Conservation (phyloP, 306 rosid genomes). For the Ormosia semicastrata region DNA sequence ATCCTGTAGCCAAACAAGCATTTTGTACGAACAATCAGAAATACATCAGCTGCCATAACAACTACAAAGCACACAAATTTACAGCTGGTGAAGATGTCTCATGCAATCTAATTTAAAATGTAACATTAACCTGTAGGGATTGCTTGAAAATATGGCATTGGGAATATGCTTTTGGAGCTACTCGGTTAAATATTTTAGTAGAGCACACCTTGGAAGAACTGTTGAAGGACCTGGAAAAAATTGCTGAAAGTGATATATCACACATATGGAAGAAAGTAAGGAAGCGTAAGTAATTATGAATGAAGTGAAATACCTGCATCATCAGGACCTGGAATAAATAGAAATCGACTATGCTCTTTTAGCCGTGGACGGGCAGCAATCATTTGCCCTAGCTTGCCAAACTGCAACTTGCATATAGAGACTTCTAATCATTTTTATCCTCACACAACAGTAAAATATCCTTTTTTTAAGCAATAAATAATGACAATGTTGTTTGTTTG, state of each 20-base stretch:
- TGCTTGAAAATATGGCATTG: conserved; percentile 84
- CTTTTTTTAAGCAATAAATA: not conserved
- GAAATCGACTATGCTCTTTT: conserved; percentile 65
- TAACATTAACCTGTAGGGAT: conserved; percentile 84
- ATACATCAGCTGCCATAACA: conserved; percentile 11
- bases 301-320: conserved; percentile 67
- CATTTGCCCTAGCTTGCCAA: conserved; percentile 80
- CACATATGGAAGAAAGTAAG: not conserved
- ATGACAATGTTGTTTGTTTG: not conserved
- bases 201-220: conserved; percentile 70
- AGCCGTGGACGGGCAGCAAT: conserved; percentile 72
- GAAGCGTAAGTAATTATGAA: conserved; percentile 6
- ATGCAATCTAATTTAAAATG: conserved; percentile 11
- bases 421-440: conserved; percentile 13
- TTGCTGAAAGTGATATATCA: conserved; percentile 12
- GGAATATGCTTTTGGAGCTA: conserved; percentile 79
- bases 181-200: conserved; percentile 78
- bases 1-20: conserved; percentile 55
- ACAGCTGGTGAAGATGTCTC: not conserved
- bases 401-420: conserved; percentile 62
- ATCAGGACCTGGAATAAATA: conserved; percentile 92
- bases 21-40: conserved; percentile 18
- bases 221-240: conserved; percentile 68
- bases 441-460: not conserved
- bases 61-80: not conserved